Evolutionary conservation across 768 basidiomycete genomes (phyloP).

Genomic region (Pulveroboletus sp.): DNA sequence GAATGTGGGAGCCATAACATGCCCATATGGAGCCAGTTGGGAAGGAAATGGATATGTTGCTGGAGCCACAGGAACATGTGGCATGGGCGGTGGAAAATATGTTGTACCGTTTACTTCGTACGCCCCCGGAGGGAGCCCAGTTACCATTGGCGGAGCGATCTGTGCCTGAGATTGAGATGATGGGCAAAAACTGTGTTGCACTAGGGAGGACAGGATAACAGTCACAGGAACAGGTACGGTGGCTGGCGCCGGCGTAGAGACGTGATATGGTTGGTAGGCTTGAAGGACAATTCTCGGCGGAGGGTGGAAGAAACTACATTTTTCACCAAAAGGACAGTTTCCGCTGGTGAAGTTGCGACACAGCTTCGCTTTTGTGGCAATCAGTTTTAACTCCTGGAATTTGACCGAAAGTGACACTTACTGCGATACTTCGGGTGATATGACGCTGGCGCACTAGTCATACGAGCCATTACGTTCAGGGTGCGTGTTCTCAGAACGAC

Average conservation of each 20-base stretch:
- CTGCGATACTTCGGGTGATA: slow-evolving; percentile 30
- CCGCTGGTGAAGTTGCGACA: slow-evolving; percentile 37
- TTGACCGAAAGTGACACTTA: slow-evolving; percentile 15
- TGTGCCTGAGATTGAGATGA: not conserved
- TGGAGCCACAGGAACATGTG: not conserved
- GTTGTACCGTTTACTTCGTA: slow-evolving; percentile 30
- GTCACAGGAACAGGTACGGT: not conserved
- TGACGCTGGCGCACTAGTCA: slow-evolving; percentile 3
- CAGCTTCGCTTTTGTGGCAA: slow-evolving; percentile 29
- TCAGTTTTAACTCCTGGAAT: slow-evolving; percentile 2
- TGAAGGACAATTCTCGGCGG: slow-evolving; percentile 7
- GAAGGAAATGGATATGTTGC: slow-evolving; percentile 4
- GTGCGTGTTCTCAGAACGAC: slow-evolving; percentile 4
- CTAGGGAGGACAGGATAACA: not conserved
- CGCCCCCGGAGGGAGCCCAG: slow-evolving; percentile 13
- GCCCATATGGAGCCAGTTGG: slow-evolving; percentile 6
- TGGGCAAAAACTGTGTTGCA: slow-evolving; percentile 2
- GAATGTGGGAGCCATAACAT: slow-evolving; percentile 1
- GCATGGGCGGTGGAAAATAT: slow-evolving; percentile 19
- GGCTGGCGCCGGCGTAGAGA: slow-evolving; percentile 21
- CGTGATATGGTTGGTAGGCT: slow-evolving; percentile 27
- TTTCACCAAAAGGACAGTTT: slow-evolving; percentile 35
- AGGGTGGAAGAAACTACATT: slow-evolving; percentile 39
- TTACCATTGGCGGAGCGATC: not conserved
- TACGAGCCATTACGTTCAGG: slow-evolving; percentile 1